Conservation (phyloP, 768 basidiomycete genomes). For the Tricholomella constricta region DNA sequence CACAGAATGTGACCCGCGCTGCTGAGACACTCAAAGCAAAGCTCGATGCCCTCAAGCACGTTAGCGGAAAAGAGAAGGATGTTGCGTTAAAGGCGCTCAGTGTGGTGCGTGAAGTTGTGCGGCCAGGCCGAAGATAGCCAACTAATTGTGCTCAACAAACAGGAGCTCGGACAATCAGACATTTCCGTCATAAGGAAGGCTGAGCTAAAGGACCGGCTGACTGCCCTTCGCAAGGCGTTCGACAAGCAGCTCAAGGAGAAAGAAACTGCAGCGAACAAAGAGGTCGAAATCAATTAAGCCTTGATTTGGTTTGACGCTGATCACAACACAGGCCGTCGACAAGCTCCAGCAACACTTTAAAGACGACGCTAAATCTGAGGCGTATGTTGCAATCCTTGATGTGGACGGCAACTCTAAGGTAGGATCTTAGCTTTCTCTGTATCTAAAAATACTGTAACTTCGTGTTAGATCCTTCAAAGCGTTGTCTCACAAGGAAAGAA, state of each 20-base stretch:
- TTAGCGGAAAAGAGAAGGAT: constrained; percentile 82
- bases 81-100: constrained; percentile 79
- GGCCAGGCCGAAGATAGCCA: not conserved
- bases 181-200: constrained; percentile 87
- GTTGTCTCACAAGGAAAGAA: constrained; percentile 80
- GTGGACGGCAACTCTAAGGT: constrained; percentile 89
- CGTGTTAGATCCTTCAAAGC: constrained; percentile 65
- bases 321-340: constrained; percentile 69
- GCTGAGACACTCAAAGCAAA: constrained; percentile 64
- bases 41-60: constrained; percentile 60
- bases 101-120: constrained; percentile 50
- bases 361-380: constrained; percentile 68
- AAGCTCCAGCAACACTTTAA: constrained; percentile 72
- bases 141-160: constrained; percentile 6
- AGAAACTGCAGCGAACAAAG: constrained; percentile 75
- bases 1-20: constrained; percentile 72
- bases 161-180: constrained; percentile 90
- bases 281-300: constrained; percentile 41
- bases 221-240: constrained; percentile 74
- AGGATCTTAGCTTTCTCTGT: not conserved
- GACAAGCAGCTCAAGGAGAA: constrained; percentile 85
- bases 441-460: constrained; percentile 6
- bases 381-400: constrained; percentile 71
- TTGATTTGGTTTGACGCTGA: not conserved
- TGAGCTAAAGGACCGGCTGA: constrained; percentile 73